These are phyloP conservation scores for Knoxia roxburghii DNA, from an alignment of 257 asterid genomes.

Conservation along the genomic window DNA sequence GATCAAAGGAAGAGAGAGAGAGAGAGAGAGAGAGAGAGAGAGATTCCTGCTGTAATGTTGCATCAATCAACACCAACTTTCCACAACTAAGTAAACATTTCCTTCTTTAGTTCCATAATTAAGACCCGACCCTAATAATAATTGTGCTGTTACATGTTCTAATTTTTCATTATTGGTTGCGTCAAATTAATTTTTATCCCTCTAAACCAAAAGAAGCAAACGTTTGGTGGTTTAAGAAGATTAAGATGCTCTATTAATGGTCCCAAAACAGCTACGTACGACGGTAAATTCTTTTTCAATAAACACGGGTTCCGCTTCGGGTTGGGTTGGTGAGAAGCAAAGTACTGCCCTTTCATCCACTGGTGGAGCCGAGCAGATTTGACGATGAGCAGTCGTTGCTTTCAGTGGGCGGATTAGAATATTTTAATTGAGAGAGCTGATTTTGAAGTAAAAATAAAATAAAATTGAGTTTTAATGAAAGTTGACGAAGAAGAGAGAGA, in stretches of 20 bases:
- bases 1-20: background rate
- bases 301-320: slow-evolving; percentile 48
- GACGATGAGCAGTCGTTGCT: too few species aligned
- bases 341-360: slow-evolving; percentile 14
- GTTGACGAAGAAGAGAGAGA: too few species aligned
- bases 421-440: too few species aligned
- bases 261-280: slow-evolving; percentile 34
- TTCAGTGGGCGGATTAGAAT: too few species aligned
- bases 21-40: background rate
- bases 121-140: slow-evolving; percentile 11
- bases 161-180: slow-evolving; percentile 3
- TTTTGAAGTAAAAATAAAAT: too few species aligned
- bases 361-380: too few species aligned
- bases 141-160: slow-evolving; percentile 23
- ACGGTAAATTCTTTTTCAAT: slow-evolving; percentile 8
- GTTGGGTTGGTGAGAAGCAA: slow-evolving; percentile 85
- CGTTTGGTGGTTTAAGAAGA: slow-evolving; percentile 21
- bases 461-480: too few species aligned
- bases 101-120: slow-evolving; percentile 19
- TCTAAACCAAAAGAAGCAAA: slow-evolving; percentile 15
- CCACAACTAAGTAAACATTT: slow-evolving; percentile 41
- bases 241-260: slow-evolving; percentile 57
- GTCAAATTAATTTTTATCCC: slow-evolving; percentile 1
- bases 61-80: slow-evolving; percentile 51
- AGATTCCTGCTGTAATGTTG: slow-evolving; percentile 13